Evolutionary conservation across 108 stramenopile genomes (phyloP), one percentile per base, ranked within the genome.

Genomic region (Bacterosira constricta): DNA sequence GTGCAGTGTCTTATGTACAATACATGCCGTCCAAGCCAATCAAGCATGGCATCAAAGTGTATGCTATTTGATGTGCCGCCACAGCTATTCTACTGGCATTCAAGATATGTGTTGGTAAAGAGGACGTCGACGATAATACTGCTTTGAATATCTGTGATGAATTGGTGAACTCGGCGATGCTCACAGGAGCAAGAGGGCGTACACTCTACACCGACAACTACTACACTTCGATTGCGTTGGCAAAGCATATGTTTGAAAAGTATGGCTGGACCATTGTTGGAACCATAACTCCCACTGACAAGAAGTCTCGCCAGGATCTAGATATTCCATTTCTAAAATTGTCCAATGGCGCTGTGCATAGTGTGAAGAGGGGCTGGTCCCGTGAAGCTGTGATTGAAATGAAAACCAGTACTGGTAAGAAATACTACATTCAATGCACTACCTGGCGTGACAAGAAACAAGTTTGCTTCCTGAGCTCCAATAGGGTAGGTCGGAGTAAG

Each of bases 21-120:
- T 71, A 63, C 70, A 71, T 71, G 51, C 70, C 70, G 6, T 42
- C 59, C 18, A 73, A 73, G 32, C 71, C 71, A 13, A 73, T 73
- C 53, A 73, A 73, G 25, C 63, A 73, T 20, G 61, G 63, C 7
- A 42, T 64, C 39, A 63, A 73, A 34, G 62, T 73, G 11, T 64
- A 34, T 41, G 52, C 53, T 17, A 11, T 38, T 6, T 67, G 53
- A 41, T 55, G 66, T 55, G 53, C 53, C 9, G 17, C 10, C 20
- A 21, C 49, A 23, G 49, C 49, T 10, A 23, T 50, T 21, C 17
- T 50, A 9, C 49, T 50, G 10, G 17, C 49, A n/a, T 50, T 50
- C 23, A 21, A 50, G 23, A 1, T 52, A 29, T 52, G 29, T 27
- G 23, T 23, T 27, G 51, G 29, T 23, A 52, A 52, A 13, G 51